Conservation (phyloP, 2,329 filamentous ascomycete genomes). For the Ceratocystis cubensis region DNA sequence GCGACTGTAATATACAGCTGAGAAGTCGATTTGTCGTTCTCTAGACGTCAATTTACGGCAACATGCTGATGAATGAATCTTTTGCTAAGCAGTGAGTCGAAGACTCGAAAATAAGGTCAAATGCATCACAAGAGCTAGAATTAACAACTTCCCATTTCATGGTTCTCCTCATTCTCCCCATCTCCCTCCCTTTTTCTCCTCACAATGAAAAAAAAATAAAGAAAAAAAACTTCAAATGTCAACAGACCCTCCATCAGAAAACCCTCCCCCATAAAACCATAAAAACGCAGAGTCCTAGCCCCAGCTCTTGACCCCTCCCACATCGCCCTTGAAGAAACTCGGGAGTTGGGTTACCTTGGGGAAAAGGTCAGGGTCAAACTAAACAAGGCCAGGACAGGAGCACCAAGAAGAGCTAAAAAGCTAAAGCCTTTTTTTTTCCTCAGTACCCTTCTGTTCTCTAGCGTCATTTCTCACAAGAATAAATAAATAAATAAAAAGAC, state of each 20-base stretch:
- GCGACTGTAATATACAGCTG: no score
- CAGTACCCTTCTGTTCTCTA: background rate
- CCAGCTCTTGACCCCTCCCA: conserved; percentile 2
- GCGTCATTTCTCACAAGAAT: conserved; percentile 10
- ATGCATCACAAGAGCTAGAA: background rate
- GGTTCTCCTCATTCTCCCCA: background rate
- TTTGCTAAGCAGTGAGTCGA: background rate
- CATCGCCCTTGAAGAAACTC: conserved; percentile 7
- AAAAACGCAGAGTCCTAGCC: conserved; percentile 7
- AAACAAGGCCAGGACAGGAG: background rate
- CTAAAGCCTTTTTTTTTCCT: conserved; percentile 6
- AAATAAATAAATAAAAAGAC: conserved; percentile 13
- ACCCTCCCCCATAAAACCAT: conserved; percentile 7
- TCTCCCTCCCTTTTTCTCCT: background rate
- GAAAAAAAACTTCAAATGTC: background rate
- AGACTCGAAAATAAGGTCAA: background rate
- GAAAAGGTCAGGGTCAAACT: background rate
- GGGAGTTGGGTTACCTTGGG: conserved; percentile 1
- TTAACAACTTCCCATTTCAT: background rate
- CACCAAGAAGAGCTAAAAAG: background rate
- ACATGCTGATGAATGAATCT: background rate
- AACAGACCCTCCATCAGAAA: conserved; percentile 1
- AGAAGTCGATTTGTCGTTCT: no score
- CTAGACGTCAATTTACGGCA: background rate
- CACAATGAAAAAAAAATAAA: conserved; percentile 8